Evolutionary conservation across 352 stramenopile genomes (phyloP).

Genomic region (Globisporangium nagaii): DNA sequence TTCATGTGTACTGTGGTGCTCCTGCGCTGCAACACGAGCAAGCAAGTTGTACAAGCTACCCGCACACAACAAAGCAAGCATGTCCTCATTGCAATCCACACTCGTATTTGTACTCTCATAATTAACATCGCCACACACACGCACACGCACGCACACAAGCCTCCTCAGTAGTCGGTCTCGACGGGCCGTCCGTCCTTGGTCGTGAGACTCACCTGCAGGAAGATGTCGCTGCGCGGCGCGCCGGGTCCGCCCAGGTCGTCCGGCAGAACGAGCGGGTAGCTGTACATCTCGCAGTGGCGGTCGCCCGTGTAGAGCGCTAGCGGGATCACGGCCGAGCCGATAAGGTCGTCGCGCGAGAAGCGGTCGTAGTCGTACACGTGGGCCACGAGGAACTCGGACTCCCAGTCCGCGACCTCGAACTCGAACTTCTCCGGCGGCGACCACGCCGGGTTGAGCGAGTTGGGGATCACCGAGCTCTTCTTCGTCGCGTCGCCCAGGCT

Average conservation of each 20-base stretch:
- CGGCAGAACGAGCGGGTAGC: constrained; percentile 64
- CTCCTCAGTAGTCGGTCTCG: constrained; percentile 22
- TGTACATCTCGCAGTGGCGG: constrained; percentile 59
- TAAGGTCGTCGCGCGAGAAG: constrained; percentile 61
- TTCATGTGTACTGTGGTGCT: too few species aligned
- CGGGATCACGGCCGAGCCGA: constrained; percentile 63
- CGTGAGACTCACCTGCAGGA: constrained; percentile 57
- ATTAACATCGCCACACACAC: background rate
- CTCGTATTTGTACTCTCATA: too few species aligned
- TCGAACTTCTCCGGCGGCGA: constrained; percentile 68
- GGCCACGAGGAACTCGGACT: constrained; percentile 58
- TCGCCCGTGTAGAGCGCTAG: constrained; percentile 51
- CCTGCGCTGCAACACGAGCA: too few species aligned
- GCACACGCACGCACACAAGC: background rate
- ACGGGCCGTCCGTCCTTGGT: constrained; percentile 42
- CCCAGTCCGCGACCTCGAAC: constrained; percentile 54
- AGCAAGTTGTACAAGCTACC: too few species aligned
- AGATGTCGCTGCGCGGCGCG: constrained; percentile 48
- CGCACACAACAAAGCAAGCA: background rate
- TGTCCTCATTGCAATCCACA: too few species aligned
- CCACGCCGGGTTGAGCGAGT: constrained; percentile 67
- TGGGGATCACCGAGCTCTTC: constrained; percentile 65
- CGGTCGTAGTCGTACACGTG: constrained; percentile 74
- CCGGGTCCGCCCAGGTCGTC: constrained; percentile 40
- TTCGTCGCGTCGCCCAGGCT: constrained; percentile 31